phyloP scores from a whole-genome alignment of 2,329 filamentous ascomycete genomes.

The Neofusicoccum ribis region DNA sequence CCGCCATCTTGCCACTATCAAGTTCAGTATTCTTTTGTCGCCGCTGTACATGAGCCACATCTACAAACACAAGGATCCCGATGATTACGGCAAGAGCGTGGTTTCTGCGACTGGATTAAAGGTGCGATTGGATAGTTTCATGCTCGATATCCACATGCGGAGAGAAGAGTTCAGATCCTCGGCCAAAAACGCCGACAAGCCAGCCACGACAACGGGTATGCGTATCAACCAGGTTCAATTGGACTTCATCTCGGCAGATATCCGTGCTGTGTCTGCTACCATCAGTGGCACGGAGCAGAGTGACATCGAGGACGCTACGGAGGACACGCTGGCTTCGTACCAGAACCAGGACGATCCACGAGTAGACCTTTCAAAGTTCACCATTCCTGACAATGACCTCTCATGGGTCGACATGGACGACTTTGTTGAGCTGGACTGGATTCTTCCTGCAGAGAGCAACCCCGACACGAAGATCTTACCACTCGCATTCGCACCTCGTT shows the following conservation, averaged over 20 bases:
- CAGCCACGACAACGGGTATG: slow-evolving; percentile 85
- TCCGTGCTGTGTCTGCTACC: slow-evolving; percentile 88
- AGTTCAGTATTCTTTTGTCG: slow-evolving; percentile 90
- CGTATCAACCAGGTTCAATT: slow-evolving; percentile 93
- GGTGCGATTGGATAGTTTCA: slow-evolving; percentile 92
- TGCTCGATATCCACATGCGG: slow-evolving; percentile 92
- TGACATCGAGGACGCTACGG: slow-evolving; percentile 67
- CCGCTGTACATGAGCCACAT: slow-evolving; percentile 94
- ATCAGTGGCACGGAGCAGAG: slow-evolving; percentile 79
- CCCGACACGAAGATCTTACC: slow-evolving; percentile 94
- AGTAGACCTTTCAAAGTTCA: slow-evolving; percentile 78
- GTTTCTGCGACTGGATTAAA: slow-evolving; percentile 96
- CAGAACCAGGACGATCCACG: slow-evolving; percentile 52
- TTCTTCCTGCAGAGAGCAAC: slow-evolving; percentile 83
- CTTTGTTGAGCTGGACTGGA: slow-evolving; percentile 97
- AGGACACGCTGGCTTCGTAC: slow-evolving; percentile 60
- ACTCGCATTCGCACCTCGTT: slow-evolving; percentile 85
- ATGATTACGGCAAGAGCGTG: slow-evolving; percentile 74
- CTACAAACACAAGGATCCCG: slow-evolving; percentile 96
- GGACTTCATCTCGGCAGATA: slow-evolving; percentile 86
- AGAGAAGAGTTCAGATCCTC: slow-evolving; percentile 87
- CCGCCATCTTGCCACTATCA: slow-evolving; percentile 94
- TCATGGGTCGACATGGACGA: slow-evolving; percentile 99
- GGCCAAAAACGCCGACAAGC: slow-evolving; percentile 65
- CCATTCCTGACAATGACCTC: slow-evolving; percentile 91